Conservation (phyloP, 495 filamentous ascomycete species). For the Lindgomyces ingoldianus region DNA sequence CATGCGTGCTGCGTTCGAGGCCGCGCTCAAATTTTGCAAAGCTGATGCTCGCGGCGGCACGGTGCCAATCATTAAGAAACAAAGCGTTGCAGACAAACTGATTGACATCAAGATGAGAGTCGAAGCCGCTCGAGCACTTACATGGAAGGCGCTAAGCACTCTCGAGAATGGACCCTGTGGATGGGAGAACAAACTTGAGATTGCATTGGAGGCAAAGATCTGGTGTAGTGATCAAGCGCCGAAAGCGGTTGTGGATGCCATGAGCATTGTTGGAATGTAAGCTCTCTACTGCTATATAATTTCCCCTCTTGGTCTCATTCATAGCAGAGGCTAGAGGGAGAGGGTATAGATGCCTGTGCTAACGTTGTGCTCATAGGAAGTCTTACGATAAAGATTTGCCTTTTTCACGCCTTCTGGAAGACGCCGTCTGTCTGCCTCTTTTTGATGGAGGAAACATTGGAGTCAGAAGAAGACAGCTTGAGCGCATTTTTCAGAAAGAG, state of each 20-base stretch:
- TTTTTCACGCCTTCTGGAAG: slow-evolving; percentile 53
- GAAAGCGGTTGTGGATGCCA: slow-evolving; percentile 51
- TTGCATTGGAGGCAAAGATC: slow-evolving; percentile 55
- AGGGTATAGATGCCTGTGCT: too few relatives aligned
- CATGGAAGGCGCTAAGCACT: slow-evolving; percentile 54
- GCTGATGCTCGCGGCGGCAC: slow-evolving; percentile 48
- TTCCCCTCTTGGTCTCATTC: slow-evolving; percentile 35
- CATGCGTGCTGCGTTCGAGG: slow-evolving; percentile 57
- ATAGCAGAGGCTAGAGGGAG: neutral
- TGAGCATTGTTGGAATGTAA: slow-evolving; percentile 52
- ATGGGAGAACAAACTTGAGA: slow-evolving; percentile 49
- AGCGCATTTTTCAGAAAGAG: slow-evolving; percentile 51
- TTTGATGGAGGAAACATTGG: slow-evolving; percentile 62
- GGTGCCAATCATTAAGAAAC: slow-evolving; percentile 50
- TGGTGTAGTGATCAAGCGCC: slow-evolving; percentile 54
- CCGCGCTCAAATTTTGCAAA: slow-evolving; percentile 53
- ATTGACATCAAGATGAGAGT: slow-evolving; percentile 57
- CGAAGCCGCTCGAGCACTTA: slow-evolving; percentile 54
- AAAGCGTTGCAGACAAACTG: slow-evolving; percentile 55
- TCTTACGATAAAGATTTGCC: slow-evolving; percentile 48
- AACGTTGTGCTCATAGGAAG: slow-evolving; percentile 38
- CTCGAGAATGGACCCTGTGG: slow-evolving; percentile 48
- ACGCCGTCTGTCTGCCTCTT: slow-evolving; percentile 54
- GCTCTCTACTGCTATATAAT: neutral
- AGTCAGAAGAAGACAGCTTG: slow-evolving; percentile 53